Evolutionary conservation across 495 filamentous ascomycete species (phyloP), one percentile per base, ranked within the genome.

Genomic region (Penicillium bovifimosum): DNA sequence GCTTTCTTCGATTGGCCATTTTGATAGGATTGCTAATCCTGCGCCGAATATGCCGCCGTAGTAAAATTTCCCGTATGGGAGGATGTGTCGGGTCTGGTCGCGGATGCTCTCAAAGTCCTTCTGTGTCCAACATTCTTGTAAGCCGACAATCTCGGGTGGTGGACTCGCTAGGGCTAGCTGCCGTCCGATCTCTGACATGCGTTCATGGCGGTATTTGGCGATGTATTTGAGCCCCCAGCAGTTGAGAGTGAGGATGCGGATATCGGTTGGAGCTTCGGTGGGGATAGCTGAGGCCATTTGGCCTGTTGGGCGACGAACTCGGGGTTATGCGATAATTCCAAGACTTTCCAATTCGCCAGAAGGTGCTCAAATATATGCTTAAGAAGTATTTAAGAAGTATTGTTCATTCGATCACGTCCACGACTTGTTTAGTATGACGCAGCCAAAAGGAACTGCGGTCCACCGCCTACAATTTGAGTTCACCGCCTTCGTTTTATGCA

Each of bases 11-110:
- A 98, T 90, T n/a, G 92, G 93, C 90, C 89, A 97, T 78, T 82
- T 81, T 10, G 89, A 95, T n/a, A 98, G 75, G 51, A 98, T 96
- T 14, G 84, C 95, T 26, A 98, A 75, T 3, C 93, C 93, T 33
- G 85, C 88, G 24, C 93, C 92, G 59, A 96, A 91, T 32, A 88
- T 85, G 20, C 90, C 93, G 57, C 87, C 87, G 59, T 83, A 80
- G 75, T 96, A 98, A 74, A 92, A 96, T 68, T 98, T 98, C 28
- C 84, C 90, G 65, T 95, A 87, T 1, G 93, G 93, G n/a, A 97
- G 79, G 39, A 93, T 76, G 54, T 86, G 73, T 39, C 76, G 76
- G 0, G 90, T 96, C 52, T 86, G 79, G 17, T 78, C 66, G 28
- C 88, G 88, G 55, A 98, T 91, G 64, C 76, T 82, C 32, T 81